Conservation (phyloP, 2,329 filamentous ascomycete species). For the Meredithiella fracta region DNA sequence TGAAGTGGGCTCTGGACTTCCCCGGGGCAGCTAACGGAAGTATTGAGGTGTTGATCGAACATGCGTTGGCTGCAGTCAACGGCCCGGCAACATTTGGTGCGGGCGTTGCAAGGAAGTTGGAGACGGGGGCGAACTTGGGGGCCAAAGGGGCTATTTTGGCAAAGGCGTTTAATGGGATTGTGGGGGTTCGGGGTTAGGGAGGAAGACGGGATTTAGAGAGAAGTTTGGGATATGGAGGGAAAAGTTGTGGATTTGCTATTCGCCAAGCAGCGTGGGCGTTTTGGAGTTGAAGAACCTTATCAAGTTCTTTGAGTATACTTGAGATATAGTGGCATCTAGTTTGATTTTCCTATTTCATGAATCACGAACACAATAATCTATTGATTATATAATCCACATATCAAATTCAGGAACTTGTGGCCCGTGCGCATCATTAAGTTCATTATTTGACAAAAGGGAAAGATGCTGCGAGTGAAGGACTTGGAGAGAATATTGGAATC, state of each 20-base stretch:
- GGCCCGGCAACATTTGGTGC: constrained; percentile 68
- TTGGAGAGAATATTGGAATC: no score
- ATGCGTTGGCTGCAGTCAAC: constrained; percentile 38
- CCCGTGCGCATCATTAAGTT: no score
- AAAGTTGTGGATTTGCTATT: constrained; percentile 78
- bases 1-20: constrained; percentile 94
- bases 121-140: constrained; percentile 64
- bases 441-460: not conserved
- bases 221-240: constrained; percentile 80
- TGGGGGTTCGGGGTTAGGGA: constrained; percentile 67
- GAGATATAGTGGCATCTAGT: not conserved
- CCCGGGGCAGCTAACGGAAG: constrained; percentile 70
- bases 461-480: not conserved
- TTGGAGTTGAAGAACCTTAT: constrained; percentile 72
- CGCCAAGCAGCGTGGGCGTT: constrained; percentile 66
- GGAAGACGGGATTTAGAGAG: constrained; percentile 77
- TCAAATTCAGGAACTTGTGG: no score
- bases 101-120: constrained; percentile 58
- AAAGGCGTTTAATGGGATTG: constrained; percentile 67
- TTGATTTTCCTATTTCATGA: no score
- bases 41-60: constrained; percentile 68
- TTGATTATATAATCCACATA: no score
- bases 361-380: no score
- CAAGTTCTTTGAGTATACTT: constrained; percentile 70
- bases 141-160: constrained; percentile 65